Evolutionary conservation across 2,329 filamentous ascomycete genomes (phyloP).

Genomic region (Cryphonectria japonica): DNA sequence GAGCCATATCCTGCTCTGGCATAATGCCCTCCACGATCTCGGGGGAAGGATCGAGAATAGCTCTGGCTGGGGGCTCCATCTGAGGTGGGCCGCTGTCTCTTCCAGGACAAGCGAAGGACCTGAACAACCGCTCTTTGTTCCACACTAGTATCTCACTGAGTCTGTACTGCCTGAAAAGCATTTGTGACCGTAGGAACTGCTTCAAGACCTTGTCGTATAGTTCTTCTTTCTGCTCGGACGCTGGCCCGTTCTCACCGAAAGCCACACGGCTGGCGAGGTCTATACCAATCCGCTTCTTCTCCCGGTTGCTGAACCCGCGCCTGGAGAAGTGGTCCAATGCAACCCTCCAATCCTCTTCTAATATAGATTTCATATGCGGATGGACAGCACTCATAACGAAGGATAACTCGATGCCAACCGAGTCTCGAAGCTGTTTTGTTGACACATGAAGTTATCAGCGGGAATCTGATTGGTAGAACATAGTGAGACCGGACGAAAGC

Average conservation of each 20-base stretch:
- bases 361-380: background rate
- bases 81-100: background rate
- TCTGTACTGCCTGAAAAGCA: background rate
- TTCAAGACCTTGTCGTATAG: constrained; percentile 9
- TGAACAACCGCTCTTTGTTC: background rate
- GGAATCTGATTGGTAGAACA: background rate
- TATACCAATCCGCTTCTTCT: background rate
- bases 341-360: background rate
- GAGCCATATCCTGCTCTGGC: background rate
- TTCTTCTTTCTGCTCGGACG: background rate
- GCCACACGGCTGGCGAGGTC: background rate
- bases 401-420: background rate
- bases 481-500: no score
- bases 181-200: background rate
- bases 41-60: background rate
- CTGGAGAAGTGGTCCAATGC: background rate
- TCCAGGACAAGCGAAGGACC: background rate
- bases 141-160: background rate
- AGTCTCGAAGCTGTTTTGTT: background rate
- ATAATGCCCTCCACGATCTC: background rate
- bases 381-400: background rate
- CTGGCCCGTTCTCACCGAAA: background rate
- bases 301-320: background rate
- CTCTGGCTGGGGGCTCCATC: background rate
- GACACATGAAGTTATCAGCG: background rate